These are phyloP conservation scores for Cladosporium sp. DNA, from an alignment of 2,329 filamentous ascomycete genomes.

Conservation along the genomic window DNA sequence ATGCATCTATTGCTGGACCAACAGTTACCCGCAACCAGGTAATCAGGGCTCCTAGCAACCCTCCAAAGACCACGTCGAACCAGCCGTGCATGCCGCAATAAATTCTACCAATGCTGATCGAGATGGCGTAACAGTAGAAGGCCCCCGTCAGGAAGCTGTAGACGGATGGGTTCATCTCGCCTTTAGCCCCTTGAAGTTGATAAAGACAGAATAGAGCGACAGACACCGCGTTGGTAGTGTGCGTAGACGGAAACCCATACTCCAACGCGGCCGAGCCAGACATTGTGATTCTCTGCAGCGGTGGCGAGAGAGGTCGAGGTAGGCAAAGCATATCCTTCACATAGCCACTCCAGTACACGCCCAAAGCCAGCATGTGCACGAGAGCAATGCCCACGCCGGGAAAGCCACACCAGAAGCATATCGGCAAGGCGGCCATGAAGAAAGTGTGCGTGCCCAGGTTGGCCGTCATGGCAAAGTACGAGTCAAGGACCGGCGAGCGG, in stretches of 20 bases:
- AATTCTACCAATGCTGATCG: conserved; percentile 84
- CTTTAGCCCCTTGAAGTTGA: conserved; percentile 62
- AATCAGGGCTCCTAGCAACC: conserved; percentile 66
- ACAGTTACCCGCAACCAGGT: conserved; percentile 53
- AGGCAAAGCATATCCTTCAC: conserved; percentile 92
- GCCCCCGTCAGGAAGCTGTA: conserved; percentile 42
- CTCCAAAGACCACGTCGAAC: conserved; percentile 81
- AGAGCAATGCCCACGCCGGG: conserved; percentile 73
- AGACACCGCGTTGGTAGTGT: conserved; percentile 94
- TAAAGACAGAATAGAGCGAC: conserved; percentile 82
- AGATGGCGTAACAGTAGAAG: conserved; percentile 80
- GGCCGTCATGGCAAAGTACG: conserved; percentile 94
- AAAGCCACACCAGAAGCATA: conserved; percentile 95
- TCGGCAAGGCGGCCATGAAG: conserved; percentile 93
- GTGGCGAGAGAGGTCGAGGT: conserved; percentile 85
- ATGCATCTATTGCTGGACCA: conserved; percentile 62
- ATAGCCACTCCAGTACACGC: conserved; percentile 72
- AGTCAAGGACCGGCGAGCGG: conserved; percentile 81
- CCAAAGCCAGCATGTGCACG: conserved; percentile 61
- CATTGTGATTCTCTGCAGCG: conserved; percentile 93
- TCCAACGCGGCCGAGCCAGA: conserved; percentile 91
- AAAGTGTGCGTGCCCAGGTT: conserved; percentile 98
- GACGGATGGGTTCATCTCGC: conserved; percentile 50
- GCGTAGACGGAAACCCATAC: conserved; percentile 95
- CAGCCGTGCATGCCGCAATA: conserved; percentile 99